Base-by-base conservation (phyloP, 2,329 filamentous ascomycete genomes). In the Aspergillus costaricaensis region DNA sequence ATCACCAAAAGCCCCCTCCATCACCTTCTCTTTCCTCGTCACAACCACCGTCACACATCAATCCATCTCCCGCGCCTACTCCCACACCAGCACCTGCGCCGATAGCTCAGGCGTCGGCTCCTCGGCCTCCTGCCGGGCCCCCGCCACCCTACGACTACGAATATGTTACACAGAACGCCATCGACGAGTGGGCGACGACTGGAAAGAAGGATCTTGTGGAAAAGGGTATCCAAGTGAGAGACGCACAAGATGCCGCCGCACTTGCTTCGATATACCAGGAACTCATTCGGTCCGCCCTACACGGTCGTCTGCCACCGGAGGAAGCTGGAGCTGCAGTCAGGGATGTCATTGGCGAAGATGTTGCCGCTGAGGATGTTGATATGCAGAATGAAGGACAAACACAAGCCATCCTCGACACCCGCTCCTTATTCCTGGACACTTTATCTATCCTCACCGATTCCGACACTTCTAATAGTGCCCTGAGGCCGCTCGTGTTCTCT, bases 231-330 rank as follows among this genome's bases (percentile, higher is more conserved):
- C 82, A 87, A 67, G 88, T 89, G 51, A 85, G 87, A 67, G 79
- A 85, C 38, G 84, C 89, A 65, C 86, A 90, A 66, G 88, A 96
- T 70, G 79, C 85, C 7, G 81, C 88, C 49, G 85, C 87, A 59
- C 79, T 96, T 39, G 87, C 88, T 30, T 84, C 84, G 14, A 80
- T 96, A 21, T 92, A 93, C 67, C 91, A 96, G 77, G 95, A 99
- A 74, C 85, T 97, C 39, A 85, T 95, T 38, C 87, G 89, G 62
- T 87, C 91, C 36, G 88, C 89, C 17, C 78, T 96, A 12, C 88
- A 92, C 70, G 84, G 83, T 44, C 85, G 88, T 52, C 76, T 97
- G 49, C 81, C 85, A 41, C 82, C 91, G 2, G 73, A 77, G 5
- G 89, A 93, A 68, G 88, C 91, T 51, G 94, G 93, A 25, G 79